Evolutionary conservation across 1,284 basidiomycete species (phyloP).

Genomic region (Ceratobasidium sp.): DNA sequence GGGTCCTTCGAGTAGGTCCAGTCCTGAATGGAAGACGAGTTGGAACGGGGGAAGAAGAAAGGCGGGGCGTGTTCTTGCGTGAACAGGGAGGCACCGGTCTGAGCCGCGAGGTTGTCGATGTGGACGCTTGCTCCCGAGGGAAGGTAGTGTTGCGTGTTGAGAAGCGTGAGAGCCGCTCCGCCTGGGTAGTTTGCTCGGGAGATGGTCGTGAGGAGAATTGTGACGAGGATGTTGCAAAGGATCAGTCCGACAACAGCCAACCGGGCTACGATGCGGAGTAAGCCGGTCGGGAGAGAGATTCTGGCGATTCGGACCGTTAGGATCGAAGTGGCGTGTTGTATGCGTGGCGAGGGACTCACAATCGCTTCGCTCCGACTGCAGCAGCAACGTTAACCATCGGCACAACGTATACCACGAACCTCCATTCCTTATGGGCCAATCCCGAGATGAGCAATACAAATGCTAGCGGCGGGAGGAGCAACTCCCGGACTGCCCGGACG

Average conservation of each 20-base stretch:
- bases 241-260: constrained; percentile 64
- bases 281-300: neutral
- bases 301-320: neutral
- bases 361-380: constrained; percentile 70
- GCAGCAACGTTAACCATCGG: constrained; percentile 87
- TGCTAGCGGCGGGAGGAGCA: constrained; percentile 67
- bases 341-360: constrained; percentile 64
- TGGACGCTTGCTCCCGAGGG: constrained; percentile 65
- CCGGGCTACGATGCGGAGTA: constrained; percentile 48
- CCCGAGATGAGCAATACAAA: constrained; percentile 80
- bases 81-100: constrained; percentile 93
- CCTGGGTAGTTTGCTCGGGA: constrained; percentile 92
- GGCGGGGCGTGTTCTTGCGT: constrained; percentile 77
- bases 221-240: constrained; percentile 66
- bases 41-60: constrained; percentile 53
- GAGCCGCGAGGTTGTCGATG: constrained; percentile 85
- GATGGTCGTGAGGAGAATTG: constrained; percentile 67
- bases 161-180: constrained; percentile 73
- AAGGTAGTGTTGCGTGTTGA: constrained; percentile 56
- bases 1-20: constrained; percentile 44
- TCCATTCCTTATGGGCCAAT: constrained; percentile 94
- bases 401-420: constrained; percentile 91
- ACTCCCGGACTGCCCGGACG: constrained; percentile 60
- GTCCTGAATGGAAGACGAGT: constrained; percentile 43
- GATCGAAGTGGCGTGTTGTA: neutral